Conservation (phyloP, 805 yeast species). For the Starmerella stigmatis region DNA sequence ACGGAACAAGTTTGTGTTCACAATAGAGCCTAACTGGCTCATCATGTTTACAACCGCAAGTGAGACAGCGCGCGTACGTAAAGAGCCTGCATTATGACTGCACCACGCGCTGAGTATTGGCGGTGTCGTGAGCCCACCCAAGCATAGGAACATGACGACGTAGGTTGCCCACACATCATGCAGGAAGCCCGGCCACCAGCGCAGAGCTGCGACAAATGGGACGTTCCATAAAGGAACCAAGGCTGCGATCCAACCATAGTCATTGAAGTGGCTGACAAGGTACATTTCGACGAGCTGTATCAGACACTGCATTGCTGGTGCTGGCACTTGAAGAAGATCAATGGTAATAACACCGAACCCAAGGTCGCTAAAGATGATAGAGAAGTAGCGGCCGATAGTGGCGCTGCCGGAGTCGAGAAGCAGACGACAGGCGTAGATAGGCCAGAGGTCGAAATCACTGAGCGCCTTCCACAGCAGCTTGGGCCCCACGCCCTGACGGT, state of each 20-base stretch:
- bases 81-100: constrained; percentile 49
- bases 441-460: constrained; percentile 44
- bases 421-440: constrained; percentile 40
- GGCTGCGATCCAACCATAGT: constrained; percentile 3
- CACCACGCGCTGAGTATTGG: constrained; percentile 34
- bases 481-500: constrained; percentile 41
- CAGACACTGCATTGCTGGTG: neutral
- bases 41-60: constrained; percentile 54
- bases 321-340: constrained; percentile 32
- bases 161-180: constrained; percentile 25
- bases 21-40: constrained; percentile 46
- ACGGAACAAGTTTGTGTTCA: constrained; percentile 44
- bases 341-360: constrained; percentile 43
- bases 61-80: constrained; percentile 49
- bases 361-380: constrained; percentile 38
- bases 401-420: constrained; percentile 29
- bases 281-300: neutral
- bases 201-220: constrained; percentile 8
- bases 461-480: constrained; percentile 36
- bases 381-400: constrained; percentile 35
- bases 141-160: constrained; percentile 22
- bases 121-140: constrained; percentile 21
- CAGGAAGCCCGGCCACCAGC: constrained; percentile 18
- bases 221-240: constrained; percentile 10
- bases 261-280: neutral